Percentiles rank a stretch among this genome's conserved stretches.
Evolutionary conservation across 1,139 yeast genomes (phyloP).

Genomic region (Geotrichum restrictum): DNA sequence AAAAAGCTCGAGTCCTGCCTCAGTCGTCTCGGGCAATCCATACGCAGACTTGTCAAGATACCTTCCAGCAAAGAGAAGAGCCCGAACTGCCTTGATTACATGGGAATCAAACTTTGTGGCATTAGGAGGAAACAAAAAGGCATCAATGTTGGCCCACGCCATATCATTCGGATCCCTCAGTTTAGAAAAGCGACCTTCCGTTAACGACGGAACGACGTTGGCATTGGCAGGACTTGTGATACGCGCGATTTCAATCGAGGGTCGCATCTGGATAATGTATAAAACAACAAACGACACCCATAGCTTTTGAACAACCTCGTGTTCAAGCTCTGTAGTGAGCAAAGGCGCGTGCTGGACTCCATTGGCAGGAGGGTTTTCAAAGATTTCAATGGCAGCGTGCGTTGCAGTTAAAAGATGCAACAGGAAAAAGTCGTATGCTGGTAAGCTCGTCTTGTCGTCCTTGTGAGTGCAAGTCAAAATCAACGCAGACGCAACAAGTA

Average conservation of each 20-base stretch:
- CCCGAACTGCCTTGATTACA: constrained; percentile 31
- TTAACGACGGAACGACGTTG: neutral
- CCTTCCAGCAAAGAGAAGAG: constrained; percentile 27
- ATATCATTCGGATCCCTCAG: neutral
- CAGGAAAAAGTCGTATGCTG: constrained; percentile 32
- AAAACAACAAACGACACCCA: constrained; percentile 28
- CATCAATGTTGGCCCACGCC: constrained; percentile 15
- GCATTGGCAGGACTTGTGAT: constrained; percentile 19
- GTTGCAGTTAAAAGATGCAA: constrained; percentile 35
- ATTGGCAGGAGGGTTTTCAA: constrained; percentile 7
- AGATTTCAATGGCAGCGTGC: constrained; percentile 33
- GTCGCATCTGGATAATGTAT: constrained; percentile 30
- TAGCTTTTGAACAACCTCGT: constrained; percentile 22
- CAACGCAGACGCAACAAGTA: constrained; percentile 28
- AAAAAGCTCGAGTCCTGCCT: constrained; percentile 4
- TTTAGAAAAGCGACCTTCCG: neutral
- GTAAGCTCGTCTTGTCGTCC: constrained; percentile 22
- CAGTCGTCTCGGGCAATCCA: constrained; percentile 9
- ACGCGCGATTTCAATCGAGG: constrained; percentile 25
- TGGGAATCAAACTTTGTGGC: constrained; percentile 26
- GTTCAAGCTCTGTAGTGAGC: constrained; percentile 24
- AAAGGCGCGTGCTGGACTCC: constrained; percentile 1
- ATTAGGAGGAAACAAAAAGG: constrained; percentile 5
- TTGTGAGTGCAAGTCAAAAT: constrained; percentile 30
- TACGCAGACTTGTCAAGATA: neutral